These are phyloP conservation scores for Penicillium psychrosexuale DNA, from an alignment of 2,329 filamentous ascomycete genomes.

Conservation along the genomic window DNA sequence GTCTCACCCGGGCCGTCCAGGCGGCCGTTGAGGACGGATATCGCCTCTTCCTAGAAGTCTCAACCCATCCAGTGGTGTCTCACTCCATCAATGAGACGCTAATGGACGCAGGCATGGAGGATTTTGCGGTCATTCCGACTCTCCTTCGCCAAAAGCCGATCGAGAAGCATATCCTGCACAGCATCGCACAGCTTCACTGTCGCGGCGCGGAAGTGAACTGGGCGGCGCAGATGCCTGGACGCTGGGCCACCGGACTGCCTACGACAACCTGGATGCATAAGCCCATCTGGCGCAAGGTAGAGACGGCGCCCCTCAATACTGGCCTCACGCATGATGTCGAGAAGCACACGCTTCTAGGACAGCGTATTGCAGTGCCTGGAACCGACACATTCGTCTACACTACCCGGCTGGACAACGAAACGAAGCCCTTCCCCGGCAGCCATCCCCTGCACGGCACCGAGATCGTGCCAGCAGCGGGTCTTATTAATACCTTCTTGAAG, in stretches of 20 bases:
- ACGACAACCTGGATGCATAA: conserved; percentile 24
- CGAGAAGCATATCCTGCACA: conserved; percentile 26
- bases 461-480: conserved; percentile 44
- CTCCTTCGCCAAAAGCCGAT: conserved; percentile 30
- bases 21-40: conserved; percentile 40
- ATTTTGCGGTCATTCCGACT: conserved; percentile 32
- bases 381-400: conserved; percentile 32
- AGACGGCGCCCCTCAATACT: conserved; percentile 7
- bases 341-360: conserved; percentile 38
- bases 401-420: conserved; percentile 37
- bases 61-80: conserved; percentile 42
- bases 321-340: conserved; percentile 31
- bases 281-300: conserved; percentile 4
- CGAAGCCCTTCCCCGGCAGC: conserved; percentile 42
- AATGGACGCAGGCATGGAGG: conserved; percentile 30
- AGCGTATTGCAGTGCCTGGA: conserved; percentile 28
- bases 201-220: conserved; percentile 33
- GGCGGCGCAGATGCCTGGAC: conserved; percentile 16
- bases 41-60: conserved; percentile 43
- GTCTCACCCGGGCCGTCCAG: conserved; percentile 36
- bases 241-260: conserved; percentile 28
- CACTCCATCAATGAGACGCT: conserved; percentile 45
- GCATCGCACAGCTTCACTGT: conserved; percentile 30
- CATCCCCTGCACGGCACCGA: conserved; percentile 45
- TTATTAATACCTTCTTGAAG: conserved; percentile 43